A percentile compares a stretch with the other conserved stretches of the same genome.
phyloP scores from a whole-genome alignment of 1,139 yeast species.

The Sugiyamaella paludigena region DNA sequence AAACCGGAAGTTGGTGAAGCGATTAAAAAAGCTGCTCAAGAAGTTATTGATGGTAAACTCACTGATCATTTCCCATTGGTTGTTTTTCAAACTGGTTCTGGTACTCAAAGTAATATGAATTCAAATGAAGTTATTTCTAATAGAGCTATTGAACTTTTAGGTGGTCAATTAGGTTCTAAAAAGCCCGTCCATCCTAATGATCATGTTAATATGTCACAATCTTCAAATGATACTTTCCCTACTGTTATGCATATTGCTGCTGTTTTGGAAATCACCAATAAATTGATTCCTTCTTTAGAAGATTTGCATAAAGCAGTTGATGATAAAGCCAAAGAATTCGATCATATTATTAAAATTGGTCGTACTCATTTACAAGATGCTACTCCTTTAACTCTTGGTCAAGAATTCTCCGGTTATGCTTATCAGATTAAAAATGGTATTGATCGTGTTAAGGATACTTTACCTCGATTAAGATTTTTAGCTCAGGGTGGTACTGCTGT shows the following conservation, averaged over 20 bases:
- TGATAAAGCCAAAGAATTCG: constrained; percentile 76
- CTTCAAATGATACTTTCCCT: constrained; percentile 96
- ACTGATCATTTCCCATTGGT: constrained; percentile 95
- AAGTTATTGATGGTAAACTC: constrained; percentile 88
- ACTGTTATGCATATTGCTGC: constrained; percentile 99
- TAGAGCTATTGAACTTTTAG: constrained; percentile 93
- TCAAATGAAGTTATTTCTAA: constrained; percentile 98
- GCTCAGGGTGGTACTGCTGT: constrained; percentile 99
- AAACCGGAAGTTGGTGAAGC: constrained; percentile 82
- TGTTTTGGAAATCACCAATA: constrained; percentile 75
- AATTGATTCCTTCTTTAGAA: constrained; percentile 75
- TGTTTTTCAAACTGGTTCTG: constrained; percentile 98
- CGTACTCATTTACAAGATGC: constrained; percentile 99
- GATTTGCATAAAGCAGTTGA: constrained; percentile 74
- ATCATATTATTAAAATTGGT: constrained; percentile 91
- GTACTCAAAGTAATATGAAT: constrained; percentile 98
- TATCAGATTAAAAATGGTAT: constrained; percentile 91
- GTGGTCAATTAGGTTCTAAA: constrained; percentile 89
- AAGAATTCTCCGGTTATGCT: constrained; percentile 95
- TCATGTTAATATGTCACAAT: constrained; percentile 97
- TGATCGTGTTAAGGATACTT: constrained; percentile 71
- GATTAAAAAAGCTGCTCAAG: constrained; percentile 91
- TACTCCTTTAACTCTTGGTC: constrained; percentile 95
- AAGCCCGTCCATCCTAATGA: constrained; percentile 96
- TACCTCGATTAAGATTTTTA: constrained; percentile 72